Conservation (phyloP, 2,329 filamentous ascomycete species). For the Domatiomyces globalis region DNA sequence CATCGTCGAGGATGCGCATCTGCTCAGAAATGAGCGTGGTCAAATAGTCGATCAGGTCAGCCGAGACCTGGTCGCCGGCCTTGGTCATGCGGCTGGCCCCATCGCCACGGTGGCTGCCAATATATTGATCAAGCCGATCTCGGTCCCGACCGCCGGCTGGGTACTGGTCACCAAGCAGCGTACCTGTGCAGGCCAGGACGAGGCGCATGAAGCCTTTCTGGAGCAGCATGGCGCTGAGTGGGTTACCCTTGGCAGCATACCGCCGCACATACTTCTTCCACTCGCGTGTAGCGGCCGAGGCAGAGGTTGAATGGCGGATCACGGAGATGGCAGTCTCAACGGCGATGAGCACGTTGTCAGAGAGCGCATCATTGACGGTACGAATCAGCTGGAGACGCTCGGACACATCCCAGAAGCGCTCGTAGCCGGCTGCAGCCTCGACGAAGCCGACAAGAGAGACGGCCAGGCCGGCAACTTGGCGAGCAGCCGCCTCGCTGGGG, state of each 20-base stretch:
- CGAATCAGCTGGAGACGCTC: conserved; percentile 62
- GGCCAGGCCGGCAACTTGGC: conserved; percentile 58
- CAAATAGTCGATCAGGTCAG: conserved; percentile 41
- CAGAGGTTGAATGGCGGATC: conserved; percentile 61
- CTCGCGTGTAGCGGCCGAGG: conserved; percentile 55
- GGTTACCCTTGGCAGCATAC: conserved; percentile 65
- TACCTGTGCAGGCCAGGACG: conserved; percentile 61
- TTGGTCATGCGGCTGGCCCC: conserved; percentile 2
- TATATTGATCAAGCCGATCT: conserved; percentile 60
- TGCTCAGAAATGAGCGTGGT: conserved; percentile 64
- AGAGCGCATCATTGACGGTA: conserved; percentile 57
- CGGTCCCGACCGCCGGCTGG: conserved; percentile 45
- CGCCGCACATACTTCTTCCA: conserved; percentile 80
- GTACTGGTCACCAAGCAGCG: conserved; percentile 52
- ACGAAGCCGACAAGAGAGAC: conserved; percentile 85
- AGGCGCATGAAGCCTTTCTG: conserved; percentile 81
- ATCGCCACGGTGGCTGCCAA: conserved; percentile 35
- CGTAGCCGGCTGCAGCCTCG: conserved; percentile 62
- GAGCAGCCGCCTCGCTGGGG: conserved; percentile 38
- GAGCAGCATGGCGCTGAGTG: conserved; percentile 79
- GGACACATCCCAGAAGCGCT: conserved; percentile 64
- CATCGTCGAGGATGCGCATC: conserved; percentile 74
- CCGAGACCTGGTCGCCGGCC: conserved; percentile 23
- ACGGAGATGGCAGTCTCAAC: conserved; percentile 84
- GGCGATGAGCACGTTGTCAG: conserved; percentile 69